Evolutionary conservation across 1,284 basidiomycete genomes (phyloP), one percentile per base, ranked within the genome.

Genomic region (Peniophora sp.): DNA sequence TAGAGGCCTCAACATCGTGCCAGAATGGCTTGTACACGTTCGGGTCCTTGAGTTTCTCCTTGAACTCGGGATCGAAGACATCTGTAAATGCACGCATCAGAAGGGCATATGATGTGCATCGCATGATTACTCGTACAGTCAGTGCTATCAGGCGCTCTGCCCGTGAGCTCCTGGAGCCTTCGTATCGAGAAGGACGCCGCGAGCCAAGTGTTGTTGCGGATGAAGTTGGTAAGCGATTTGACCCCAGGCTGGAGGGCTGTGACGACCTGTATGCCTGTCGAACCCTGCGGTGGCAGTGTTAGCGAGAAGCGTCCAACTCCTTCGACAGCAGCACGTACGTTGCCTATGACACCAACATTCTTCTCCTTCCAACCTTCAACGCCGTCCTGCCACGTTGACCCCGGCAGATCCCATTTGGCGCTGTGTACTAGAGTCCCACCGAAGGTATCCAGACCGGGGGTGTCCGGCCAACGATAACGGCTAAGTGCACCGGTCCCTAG

Each of bases 241-340:
- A 81, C 80, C 51, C 69, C 70, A 1, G 76, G 71, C 55, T 82
- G 80, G 10, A 85, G 63, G 1, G 79, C 71, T 0, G 82, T 71
- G 0, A 84, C 76, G 14, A 83, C 74, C 57, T 85, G 83, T 22
- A 85, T 72, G 1, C 77, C 79, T n/a, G 79, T 79, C 1, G 81
- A 83, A 1, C 83, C 81, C 80, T 81, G 50, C 38, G 17, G 20
- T 6, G 14, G 8, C 25, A 14, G 19, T 14, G 35, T n/a, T 20
- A 20, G 12, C 24, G 10, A 10, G 22, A 20, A n/a, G 23, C 23
- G 10, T 45, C 22, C 16, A 0, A 35, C 2, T 38, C 32, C 12
- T 5, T 12, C 24, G 23, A 25, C 16, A 47, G 32, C 8, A 45
- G n/a, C n/a, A 62, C 74, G 56, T 59, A 79, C 79, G 16, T 78